Base-by-base conservation (phyloP, 2,329 filamentous ascomycete species). In the Claviceps sorghi region DNA sequence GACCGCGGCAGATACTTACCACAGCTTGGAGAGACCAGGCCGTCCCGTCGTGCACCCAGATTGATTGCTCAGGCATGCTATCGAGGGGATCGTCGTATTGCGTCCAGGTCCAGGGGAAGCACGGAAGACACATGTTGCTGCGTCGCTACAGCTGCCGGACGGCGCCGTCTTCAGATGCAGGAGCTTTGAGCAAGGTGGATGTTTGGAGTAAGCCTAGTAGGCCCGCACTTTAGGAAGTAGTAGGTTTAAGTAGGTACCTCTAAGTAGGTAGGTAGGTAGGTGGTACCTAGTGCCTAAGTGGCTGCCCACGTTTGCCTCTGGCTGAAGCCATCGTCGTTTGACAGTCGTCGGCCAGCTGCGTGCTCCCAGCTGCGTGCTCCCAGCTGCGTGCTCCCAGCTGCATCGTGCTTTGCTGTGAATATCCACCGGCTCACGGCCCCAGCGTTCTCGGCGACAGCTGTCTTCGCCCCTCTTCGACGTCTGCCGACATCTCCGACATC, bases 51-150 rank as follows among this genome's bases (percentile, higher is more conserved):
- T 64, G 59, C 29, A 65, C 67, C 72, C 72, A 76, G 29, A 67
- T 61, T 13, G 69, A 70, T 50, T 73, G 72, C 55, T 64, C 58
- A 1, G 68, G 67, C 58, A 69, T 57, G 29, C 57, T 54, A 45
- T 70, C 68, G 13, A 67, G 50, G 5, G 66, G 62, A 53, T 69
- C 67, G 54, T 73, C 69, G 34, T 72, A 70, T 54, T 77, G 73
- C 61, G 61, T 73, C 67, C 62, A 75, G 54, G 61, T 75, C 73
- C 61, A 72, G 0, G 74, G 70, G 63, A 76, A 78, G 59, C 73
- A 77, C 5, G 72, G 69, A n/a, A 77, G 66, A 58, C 76, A 80
- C 76, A 79, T 79, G 47, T n/a, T 40, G 51, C 21, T 19, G 34
- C 50, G 10, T n/a, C 30, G 38, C 17, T 13, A 10, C 10, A 42